phyloP scores from a whole-genome alignment of 495 filamentous ascomycete species.

The Ascodesmis nigricans region DNA sequence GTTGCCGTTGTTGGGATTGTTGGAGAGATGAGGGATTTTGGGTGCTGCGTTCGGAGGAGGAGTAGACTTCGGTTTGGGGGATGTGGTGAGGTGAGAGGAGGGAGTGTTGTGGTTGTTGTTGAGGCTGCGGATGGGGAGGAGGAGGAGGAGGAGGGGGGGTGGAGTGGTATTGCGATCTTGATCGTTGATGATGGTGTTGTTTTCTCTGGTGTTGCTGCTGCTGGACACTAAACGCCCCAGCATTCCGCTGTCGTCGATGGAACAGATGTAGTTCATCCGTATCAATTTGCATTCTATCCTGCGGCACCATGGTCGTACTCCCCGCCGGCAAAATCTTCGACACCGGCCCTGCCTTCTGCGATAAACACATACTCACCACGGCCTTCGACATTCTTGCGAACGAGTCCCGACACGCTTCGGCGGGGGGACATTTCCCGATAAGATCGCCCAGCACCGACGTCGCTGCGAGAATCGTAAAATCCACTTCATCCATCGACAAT shows the following conservation, averaged over 20 bases:
- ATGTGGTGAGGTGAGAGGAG: not conserved
- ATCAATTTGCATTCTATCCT: slow-evolving; percentile 8
- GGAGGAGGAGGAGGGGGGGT: too few species aligned
- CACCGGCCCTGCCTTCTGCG: slow-evolving; percentile 11
- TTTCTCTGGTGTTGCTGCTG: slow-evolving; percentile 15
- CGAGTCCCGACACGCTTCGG: slow-evolving; percentile 71
- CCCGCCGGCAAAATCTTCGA: slow-evolving; percentile 11
- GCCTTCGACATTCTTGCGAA: slow-evolving; percentile 92
- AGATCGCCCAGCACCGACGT: slow-evolving; percentile 65
- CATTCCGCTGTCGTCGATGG: slow-evolving; percentile 6
- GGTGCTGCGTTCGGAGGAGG: slow-evolving; percentile 4
- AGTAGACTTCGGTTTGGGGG: slow-evolving; percentile 8
- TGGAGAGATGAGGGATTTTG: slow-evolving; percentile 11
- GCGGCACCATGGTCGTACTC: slow-evolving; percentile 6
- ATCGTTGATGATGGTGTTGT: slow-evolving; percentile 24
- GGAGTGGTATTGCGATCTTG: slow-evolving; percentile 3
- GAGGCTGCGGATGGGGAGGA: slow-evolving; percentile 24
- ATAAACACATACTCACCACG: slow-evolving; percentile 55
- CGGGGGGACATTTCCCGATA: slow-evolving; percentile 57
- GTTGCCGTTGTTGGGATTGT: slow-evolving; percentile 11
- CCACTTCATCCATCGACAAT: slow-evolving; percentile 82
- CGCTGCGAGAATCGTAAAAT: slow-evolving; percentile 86
- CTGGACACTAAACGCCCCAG: too few species aligned
- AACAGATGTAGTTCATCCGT: slow-evolving; percentile 9
- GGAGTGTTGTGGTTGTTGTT: slow-evolving; percentile 3